A percentile compares a stretch with the other conserved stretches of the same genome.
These are phyloP conservation scores for Arthrobotrys pseudoclavata DNA, from an alignment of 2,329 filamentous ascomycete species.

Conservation along the genomic window DNA sequence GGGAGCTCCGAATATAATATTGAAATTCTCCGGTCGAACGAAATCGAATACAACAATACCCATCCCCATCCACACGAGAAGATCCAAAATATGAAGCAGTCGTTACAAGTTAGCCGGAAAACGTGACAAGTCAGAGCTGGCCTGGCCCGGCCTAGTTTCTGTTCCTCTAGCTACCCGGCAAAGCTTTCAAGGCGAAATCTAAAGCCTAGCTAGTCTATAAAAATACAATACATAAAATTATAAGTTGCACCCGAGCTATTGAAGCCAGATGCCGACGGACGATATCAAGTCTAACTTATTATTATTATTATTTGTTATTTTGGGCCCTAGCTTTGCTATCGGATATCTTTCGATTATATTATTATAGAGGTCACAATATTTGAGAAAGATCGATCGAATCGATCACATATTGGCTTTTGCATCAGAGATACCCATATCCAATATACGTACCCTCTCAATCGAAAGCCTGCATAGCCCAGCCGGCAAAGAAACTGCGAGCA, in stretches of 20 bases:
- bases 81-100: slow-evolving; percentile 17
- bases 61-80: not conserved
- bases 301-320: slow-evolving; percentile 1
- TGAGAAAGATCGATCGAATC: slow-evolving; percentile 25
- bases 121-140: slow-evolving; percentile 54
- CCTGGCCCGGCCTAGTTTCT: slow-evolving; percentile 20
- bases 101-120: slow-evolving; percentile 29
- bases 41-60: not conserved
- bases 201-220: slow-evolving; percentile 22
- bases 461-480: slow-evolving; percentile 5
- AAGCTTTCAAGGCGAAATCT: slow-evolving; percentile 8
- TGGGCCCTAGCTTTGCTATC: not conserved
- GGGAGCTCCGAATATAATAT: not conserved
- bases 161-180: not conserved
- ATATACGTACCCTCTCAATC: not conserved
- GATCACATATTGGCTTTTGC: slow-evolving; percentile 15
- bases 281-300: not conserved
- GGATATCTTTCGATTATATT: not conserved
- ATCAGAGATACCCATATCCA: slow-evolving; percentile 5
- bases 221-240: slow-evolving; percentile 28
- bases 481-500: not conserved
- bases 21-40: not conserved
- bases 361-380: not conserved
- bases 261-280: slow-evolving; percentile 40
- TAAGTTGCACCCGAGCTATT: slow-evolving; percentile 26